Base-by-base conservation (phyloP, 75 land plant genomes). In the Adiantum capillusveneris region DNA sequence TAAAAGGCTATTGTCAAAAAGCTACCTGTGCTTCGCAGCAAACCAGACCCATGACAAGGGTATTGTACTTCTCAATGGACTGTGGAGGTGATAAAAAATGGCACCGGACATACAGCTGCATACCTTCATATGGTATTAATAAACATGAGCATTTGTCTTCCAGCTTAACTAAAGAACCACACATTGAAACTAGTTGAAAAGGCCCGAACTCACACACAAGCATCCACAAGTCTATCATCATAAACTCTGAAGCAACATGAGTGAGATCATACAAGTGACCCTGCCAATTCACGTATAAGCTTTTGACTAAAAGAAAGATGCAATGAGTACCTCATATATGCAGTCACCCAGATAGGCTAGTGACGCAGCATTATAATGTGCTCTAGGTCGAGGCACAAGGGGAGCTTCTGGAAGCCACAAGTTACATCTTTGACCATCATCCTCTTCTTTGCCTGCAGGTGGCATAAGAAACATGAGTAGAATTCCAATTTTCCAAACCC, bases 21-120 rank as follows among this genome's bases (percentile, higher is more conserved):
- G 9, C 14, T 71, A 81, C 98, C 82, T 93, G 98, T 55, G 99
- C 80, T 75, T 94, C 99, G 78, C 99, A 94, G 50, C 99, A 81
- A 9, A 94, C 99, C 53, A 94, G 69, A 61, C 82, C 83, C 84
- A 76, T 94, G 25, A 94, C 99, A 18, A 83, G 77, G 6, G 55
- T 73, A 72, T 86, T 94, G 67, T 79, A 94, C 43, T 80, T 86
- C 52, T 94, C 90, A n/a, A 94, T 76, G 48, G 60, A 79, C 53
- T 80, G 70, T 7, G 91, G 96, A 45, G 99, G 99, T 58, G 75
- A 79, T 60, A 94, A 58, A 74, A 94, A 94, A 64, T 94, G 99
- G 63, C 91, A 67, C 37, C 96, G 87, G 51, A 86, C 99, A 81
- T 94, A 90, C 44, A 94, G 73, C 99, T 94, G 88, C 81, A 80